phyloP scores from a whole-genome alignment of 2,329 filamentous ascomycete species.

The Fusarium pseudoanthophilum region DNA sequence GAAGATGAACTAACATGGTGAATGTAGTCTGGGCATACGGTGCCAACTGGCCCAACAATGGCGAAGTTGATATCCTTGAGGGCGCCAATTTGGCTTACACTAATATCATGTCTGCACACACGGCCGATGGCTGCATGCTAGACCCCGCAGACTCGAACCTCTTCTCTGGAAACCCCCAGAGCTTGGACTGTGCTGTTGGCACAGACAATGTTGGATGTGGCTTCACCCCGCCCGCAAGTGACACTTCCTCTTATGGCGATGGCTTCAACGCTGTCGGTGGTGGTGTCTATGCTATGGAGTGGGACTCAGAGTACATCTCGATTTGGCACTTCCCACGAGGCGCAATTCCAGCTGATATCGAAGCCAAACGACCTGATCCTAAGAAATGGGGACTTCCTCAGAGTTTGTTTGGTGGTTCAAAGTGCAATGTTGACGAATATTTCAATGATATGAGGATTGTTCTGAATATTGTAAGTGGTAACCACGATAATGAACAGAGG shows the following conservation, averaged over 20 bases:
- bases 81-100: conserved; percentile 70
- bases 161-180: conserved; percentile 44
- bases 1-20: conserved; percentile 12
- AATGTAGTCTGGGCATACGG: conserved; percentile 63
- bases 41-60: conserved; percentile 68
- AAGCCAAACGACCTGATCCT: conserved; percentile 68
- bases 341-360: conserved; percentile 73
- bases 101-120: conserved; percentile 73
- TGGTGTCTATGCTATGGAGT: conserved; percentile 77
- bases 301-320: conserved; percentile 74
- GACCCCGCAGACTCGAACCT: conserved; percentile 30
- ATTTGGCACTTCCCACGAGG: conserved; percentile 82
- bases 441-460: conserved; percentile 78
- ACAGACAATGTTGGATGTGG: conserved; percentile 58
- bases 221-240: conserved; percentile 52
- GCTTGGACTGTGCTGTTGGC: conserved; percentile 53
- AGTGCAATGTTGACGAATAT: conserved; percentile 72
- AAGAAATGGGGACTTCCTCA: conserved; percentile 74
- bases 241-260: conserved; percentile 66
- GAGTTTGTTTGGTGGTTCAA: conserved; percentile 72
- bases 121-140: conserved; percentile 51
- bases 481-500: not conserved
- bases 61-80: conserved; percentile 78
- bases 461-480: conserved; percentile 68
- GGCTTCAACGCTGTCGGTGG: conserved; percentile 74